phyloP scores from a whole-genome alignment of 768 basidiomycete genomes.

The Suillus hirtellus region DNA sequence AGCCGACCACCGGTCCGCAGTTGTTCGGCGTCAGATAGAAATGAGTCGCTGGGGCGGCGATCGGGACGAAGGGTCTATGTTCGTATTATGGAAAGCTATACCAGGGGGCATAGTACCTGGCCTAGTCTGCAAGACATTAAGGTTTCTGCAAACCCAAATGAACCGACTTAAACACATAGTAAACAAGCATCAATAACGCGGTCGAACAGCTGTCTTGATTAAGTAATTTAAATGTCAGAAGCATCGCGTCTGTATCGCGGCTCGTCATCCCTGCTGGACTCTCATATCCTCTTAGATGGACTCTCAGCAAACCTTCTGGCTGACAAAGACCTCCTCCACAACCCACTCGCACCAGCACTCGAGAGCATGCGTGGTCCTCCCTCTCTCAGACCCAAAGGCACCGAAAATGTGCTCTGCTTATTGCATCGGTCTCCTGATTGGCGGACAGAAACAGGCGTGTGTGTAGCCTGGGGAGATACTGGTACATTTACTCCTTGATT shows the following conservation, averaged over 20 bases:
- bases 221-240: neutral
- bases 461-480: constrained; percentile 68
- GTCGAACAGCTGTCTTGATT: neutral
- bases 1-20: neutral
- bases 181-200: constrained; percentile 2
- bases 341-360: neutral
- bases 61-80: neutral
- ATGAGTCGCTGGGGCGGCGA: neutral
- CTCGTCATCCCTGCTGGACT: constrained; percentile 71
- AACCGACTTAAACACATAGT: neutral
- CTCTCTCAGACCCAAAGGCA: constrained; percentile 57
- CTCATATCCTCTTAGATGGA: constrained; percentile 70
- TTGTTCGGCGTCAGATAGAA: neutral
- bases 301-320: constrained; percentile 50
- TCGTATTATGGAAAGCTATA: neutral
- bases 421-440: constrained; percentile 3
- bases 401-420: constrained; percentile 13
- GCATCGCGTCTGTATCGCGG: neutral
- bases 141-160: too few relatives aligned
- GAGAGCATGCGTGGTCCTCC: constrained; percentile 73
- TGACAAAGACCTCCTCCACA: constrained; percentile 43
- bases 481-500: constrained; percentile 39
- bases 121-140: neutral
- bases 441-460: constrained; percentile 55
- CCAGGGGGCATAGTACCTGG: neutral